Evolutionary conservation across 2,329 filamentous ascomycete species (phyloP).

Genomic region (Pseudophaeomoniella oleicola): DNA sequence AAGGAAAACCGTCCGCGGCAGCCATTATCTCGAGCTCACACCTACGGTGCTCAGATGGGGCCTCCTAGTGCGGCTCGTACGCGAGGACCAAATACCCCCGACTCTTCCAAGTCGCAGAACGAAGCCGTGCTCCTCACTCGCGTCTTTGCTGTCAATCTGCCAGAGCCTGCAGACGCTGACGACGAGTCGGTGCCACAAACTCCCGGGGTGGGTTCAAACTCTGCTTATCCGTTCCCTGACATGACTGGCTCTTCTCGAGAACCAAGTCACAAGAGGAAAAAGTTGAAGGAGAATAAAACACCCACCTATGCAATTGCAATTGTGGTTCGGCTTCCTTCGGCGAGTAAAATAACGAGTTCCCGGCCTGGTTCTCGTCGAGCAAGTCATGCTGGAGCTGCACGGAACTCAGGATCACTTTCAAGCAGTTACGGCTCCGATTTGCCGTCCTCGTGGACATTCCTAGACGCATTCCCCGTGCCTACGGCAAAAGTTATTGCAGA

Average conservation of each 20-base stretch:
- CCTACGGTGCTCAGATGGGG: slow-evolving; percentile 17
- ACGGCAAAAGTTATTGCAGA: slow-evolving; percentile 6
- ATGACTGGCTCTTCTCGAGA: not conserved
- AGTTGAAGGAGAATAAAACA: slow-evolving; percentile 36
- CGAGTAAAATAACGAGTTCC: slow-evolving; percentile 14
- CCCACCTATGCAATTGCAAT: slow-evolving; percentile 47
- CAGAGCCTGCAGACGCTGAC: slow-evolving; percentile 25
- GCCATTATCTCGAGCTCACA: slow-evolving; percentile 22
- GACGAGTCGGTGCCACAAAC: slow-evolving; percentile 18
- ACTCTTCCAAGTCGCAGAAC: slow-evolving; percentile 19
- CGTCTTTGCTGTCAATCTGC: slow-evolving; percentile 42
- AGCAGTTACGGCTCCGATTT: slow-evolving; percentile 12
- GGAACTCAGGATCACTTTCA: slow-evolving; percentile 12
- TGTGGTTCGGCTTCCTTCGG: slow-evolving; percentile 36
- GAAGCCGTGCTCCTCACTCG: slow-evolving; percentile 42
- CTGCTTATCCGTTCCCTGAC: slow-evolving; percentile 23
- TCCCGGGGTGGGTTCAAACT: slow-evolving; percentile 18
- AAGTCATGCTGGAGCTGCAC: slow-evolving; percentile 18
- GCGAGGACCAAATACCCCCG: slow-evolving; percentile 13
- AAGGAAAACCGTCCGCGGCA: slow-evolving; percentile 12
- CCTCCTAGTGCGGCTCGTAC: slow-evolving; percentile 10
- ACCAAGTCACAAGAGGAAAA: slow-evolving; percentile 12
- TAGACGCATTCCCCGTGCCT: slow-evolving; percentile 12
- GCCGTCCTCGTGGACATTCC: slow-evolving; percentile 12
- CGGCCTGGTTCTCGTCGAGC: slow-evolving; percentile 2